Evolutionary conservation across 2,329 filamentous ascomycete species (phyloP), one percentile per base, ranked within the genome.

Genomic region (Aspergillus hortae): DNA sequence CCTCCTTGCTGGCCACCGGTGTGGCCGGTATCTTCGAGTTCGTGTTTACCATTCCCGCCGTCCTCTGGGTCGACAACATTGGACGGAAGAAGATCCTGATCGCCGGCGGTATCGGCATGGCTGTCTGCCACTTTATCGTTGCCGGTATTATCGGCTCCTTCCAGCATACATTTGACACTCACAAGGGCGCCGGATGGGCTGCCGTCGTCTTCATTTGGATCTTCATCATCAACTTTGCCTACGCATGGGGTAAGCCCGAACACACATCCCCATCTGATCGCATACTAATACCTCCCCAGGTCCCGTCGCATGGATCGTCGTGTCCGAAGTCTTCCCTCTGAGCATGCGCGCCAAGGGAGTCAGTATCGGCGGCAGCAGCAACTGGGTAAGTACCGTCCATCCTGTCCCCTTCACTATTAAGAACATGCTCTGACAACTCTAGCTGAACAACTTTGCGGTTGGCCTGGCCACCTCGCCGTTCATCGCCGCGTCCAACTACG

Each of bases 181-280:
- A 90, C 55, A 61, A 67, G 6, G 80, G 79, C 0, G 85, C 86
- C 0, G 87, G 87, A 1, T 91, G 88, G 88, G 87, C 75, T 4
- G 80, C 86, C 0, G 85, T 82, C 5, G 76, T 63, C 0, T 71
- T 75, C 51, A 67, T 75, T 5, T 90, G 87, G 87, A 76, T 91
- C 0, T 90, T 88, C 57, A 83, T 89, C 25, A 75, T 89, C 27
- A 81, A 88, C 68, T 91, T 91, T 62, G 88, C 85, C 27, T 90
- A 89, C 65, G 84, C 80, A 0, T 91, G 87, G 87, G 66, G 69
- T 66, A 52, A 38, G 52, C 56, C 14, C 25, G 14, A 6, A 30
- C 35, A 7, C 1, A 38, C 15, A 11, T 17, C n/a, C 6, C 35
- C 14, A 4, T 42, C 3, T 23, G 3, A n/a, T 10, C 12, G 12